Evolutionary conservation across 2,329 filamentous ascomycete species (phyloP), one percentile per base, ranked within the genome.

Genomic region (Epichloe coenophiala): DNA sequence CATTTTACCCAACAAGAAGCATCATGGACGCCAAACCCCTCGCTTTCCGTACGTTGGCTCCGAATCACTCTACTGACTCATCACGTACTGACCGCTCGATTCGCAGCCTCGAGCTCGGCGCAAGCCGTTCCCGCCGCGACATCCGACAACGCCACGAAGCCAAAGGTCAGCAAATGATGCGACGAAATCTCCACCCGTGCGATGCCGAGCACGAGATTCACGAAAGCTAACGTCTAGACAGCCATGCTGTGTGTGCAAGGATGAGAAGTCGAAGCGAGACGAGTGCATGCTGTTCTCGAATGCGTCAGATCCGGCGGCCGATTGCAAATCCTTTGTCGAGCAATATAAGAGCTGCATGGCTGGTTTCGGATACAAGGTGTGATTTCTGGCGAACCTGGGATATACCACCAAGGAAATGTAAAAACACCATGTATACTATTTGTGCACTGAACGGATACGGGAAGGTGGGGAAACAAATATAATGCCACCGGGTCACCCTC

Each of bases 251-350:
- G 93, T 97, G 33, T 98, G 93, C 80, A 96, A 90, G 65, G 81
- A 93, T 43, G 89, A 98, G 69, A 98, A 98, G 70, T 76, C 87
- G 39, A 78, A 78, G 59, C 88, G 93, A 56, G 93, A 98, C 72
- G 90, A 98, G 71, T 98, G 93, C 76, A 97, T 98, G 91, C 86
- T 98, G 51, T 96, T 97, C 74, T 95, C 88, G 51, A 89, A 80
- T 55, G 77, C 86, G 54, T 77, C 83, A 62, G 85, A 96, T 64
- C 88, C 93, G 39, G 79, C 87, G 60, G 77, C 80, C 62, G 89
- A 94, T 61, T 98, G 93, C 76, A 78, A 83, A 68, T 78, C 83
- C 47, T 77, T 88, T 55, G 86, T 98, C 56, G 80, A 88, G 31
- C 82, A 87, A 64, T 98, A 98, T 73, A 84, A 82, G 71, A 81